These are phyloP conservation scores for Kluyveromyces aestuarii DNA, from an alignment of 805 yeast species.

Conservation along the genomic window DNA sequence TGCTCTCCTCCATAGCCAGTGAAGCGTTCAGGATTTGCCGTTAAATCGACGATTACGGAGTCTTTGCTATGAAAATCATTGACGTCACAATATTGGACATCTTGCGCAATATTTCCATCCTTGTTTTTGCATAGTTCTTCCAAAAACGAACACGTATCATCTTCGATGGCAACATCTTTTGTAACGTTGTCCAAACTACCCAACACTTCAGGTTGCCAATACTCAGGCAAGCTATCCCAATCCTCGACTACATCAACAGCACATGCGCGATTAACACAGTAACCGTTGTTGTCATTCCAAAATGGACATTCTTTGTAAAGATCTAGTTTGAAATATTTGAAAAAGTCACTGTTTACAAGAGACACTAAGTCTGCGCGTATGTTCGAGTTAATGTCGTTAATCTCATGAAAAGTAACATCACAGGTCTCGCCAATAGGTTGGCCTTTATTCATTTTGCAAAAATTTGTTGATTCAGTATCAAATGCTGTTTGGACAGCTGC, in stretches of 20 bases:
- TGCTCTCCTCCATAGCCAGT: constrained; percentile 95
- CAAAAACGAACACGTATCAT: constrained; percentile 28
- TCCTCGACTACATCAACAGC: constrained; percentile 81
- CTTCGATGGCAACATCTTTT: constrained; percentile 19
- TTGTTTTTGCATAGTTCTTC: constrained; percentile 30
- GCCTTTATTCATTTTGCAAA: constrained; percentile 27
- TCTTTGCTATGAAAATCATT: constrained; percentile 51
- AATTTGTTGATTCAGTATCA: constrained; percentile 12
- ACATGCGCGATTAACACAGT: constrained; percentile 81
- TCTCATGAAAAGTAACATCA: constrained; percentile 36
- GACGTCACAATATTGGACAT: constrained; percentile 60
- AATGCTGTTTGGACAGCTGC: not conserved
- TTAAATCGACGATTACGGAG: constrained; percentile 76
- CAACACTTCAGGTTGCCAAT: constrained; percentile 64
- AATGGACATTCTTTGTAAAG: constrained; percentile 78
- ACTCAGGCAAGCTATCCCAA: constrained; percentile 60
- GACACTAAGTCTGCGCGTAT: constrained; percentile 49
- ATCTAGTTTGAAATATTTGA: constrained; percentile 80
- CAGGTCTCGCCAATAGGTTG: constrained; percentile 28
- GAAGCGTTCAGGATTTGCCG: constrained; percentile 88
- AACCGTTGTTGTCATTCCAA: constrained; percentile 68
- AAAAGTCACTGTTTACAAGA: constrained; percentile 67
- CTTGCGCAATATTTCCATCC: constrained; percentile 24
- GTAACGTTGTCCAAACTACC: constrained; percentile 30
- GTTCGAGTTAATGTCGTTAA: constrained; percentile 41